Evolutionary conservation across 2,329 filamentous ascomycete genomes (phyloP), one percentile per base, ranked within the genome.

Genomic region (Paecilomyces fulvus): DNA sequence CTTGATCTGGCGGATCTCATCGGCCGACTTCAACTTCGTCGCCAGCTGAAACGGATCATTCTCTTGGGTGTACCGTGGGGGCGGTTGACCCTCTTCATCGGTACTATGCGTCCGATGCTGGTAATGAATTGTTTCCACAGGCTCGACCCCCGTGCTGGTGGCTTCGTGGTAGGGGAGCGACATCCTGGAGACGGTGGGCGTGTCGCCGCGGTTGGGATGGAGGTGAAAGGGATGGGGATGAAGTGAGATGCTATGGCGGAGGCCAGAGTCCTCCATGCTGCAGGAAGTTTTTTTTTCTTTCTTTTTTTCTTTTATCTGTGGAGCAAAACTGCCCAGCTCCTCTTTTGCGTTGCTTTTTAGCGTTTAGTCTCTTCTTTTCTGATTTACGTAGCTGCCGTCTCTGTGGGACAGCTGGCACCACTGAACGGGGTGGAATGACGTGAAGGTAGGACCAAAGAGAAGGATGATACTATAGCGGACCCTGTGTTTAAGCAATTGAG

Each of bases 41-140:
- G 88, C 84, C 3, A 97, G 84, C 55, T 86, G 83, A 73, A 90
- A 94, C 0, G 92, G 92, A 65, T 97, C 92, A 65, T 83, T 87
- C 61, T 86, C 84, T 25, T 73, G 71, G 20, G 79, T 83, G 65
- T 86, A 83, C 8, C 78, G 79, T 0, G 86, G 85, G 0, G 73
- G 72, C 10, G 67, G 65, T 48, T 71, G 69, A n/a, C 68, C 66
- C 65, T 81, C 79, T 56, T 79, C 71, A 59, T 81, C 79, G 59
- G 64, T 56, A 21, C 50, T 56, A 52, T 37, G 56, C 30, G 33
- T 51, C 20, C 60, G 65, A 30, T 70, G 67, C 52, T 49, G 33
- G 31, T 56, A 51, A 52, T 58, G 55, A 4, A 68, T 43, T 17
- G 14, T 43, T 6, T 43, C 63, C 11, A 64, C 52, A 14, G 64